phyloP scores from a whole-genome alignment of 179 eudicot species.

The Silene coronaria region DNA sequence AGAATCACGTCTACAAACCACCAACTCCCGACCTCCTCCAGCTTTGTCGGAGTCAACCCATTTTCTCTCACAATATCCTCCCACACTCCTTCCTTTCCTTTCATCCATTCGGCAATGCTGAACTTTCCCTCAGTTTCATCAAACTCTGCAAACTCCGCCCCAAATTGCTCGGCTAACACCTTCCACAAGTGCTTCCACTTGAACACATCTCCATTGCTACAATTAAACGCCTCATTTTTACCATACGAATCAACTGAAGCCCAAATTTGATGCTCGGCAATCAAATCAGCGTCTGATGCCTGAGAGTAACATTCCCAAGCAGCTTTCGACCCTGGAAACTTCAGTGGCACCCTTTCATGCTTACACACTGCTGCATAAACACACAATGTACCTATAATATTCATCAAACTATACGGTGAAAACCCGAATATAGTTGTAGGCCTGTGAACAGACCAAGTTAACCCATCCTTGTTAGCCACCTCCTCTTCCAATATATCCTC shows the following conservation, averaged over 20 bases:
- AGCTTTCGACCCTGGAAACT: slow-evolving; percentile 33
- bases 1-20: slow-evolving; percentile 30
- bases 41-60: slow-evolving; percentile 29
- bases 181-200: slow-evolving; percentile 47
- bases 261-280: slow-evolving; percentile 52
- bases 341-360: slow-evolving; percentile 32
- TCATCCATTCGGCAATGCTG: slow-evolving; percentile 35
- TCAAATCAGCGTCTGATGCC: slow-evolving; percentile 42
- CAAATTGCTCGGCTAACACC: slow-evolving; percentile 43
- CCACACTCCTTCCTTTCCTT: slow-evolving; percentile 37
- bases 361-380: slow-evolving; percentile 48
- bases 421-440: slow-evolving; percentile 36
- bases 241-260: slow-evolving; percentile 47
- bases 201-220: slow-evolving; percentile 47
- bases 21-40: slow-evolving; percentile 43
- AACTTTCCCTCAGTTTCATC: slow-evolving; percentile 19
- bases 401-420: slow-evolving; percentile 42
- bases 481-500: slow-evolving; percentile 37
- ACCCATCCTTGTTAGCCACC: slow-evolving; percentile 31
- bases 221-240: slow-evolving; percentile 42
- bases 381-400: slow-evolving; percentile 32
- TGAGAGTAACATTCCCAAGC: slow-evolving; percentile 38
- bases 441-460: slow-evolving; percentile 45
- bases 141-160: slow-evolving; percentile 30
- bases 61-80: slow-evolving; percentile 39